These are phyloP conservation scores for Reutealis trisperma DNA, from an alignment of 345 rosid species.

Conservation along the genomic window DNA sequence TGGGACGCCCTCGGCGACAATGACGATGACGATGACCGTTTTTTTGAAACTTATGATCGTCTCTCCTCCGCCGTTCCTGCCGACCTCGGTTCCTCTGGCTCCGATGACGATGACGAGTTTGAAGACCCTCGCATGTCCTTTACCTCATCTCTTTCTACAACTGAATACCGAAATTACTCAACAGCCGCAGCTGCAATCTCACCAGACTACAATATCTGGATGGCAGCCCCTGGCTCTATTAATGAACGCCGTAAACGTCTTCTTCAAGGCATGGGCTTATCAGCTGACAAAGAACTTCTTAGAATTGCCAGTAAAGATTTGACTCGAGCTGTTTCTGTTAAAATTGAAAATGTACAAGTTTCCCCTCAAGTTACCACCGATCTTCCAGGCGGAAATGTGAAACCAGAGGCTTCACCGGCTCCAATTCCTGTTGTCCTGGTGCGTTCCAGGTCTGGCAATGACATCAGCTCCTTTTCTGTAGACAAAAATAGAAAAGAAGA, in stretches of 20 bases:
- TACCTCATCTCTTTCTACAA: constrained; percentile 18
- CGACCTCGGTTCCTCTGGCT: constrained; percentile 64
- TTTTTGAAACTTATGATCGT: constrained; percentile 63
- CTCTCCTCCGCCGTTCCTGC: constrained; percentile 48
- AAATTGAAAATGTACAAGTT: neutral
- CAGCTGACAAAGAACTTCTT: constrained; percentile 39
- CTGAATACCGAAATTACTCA: constrained; percentile 27
- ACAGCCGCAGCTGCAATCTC: constrained; percentile 30
- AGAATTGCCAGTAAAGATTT: constrained; percentile 34
- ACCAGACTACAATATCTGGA: constrained; percentile 77
- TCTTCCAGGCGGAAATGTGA: neutral
- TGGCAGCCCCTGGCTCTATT: constrained; percentile 85
- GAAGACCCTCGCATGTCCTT: constrained; percentile 76
- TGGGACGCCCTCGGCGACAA: constrained; percentile 60
- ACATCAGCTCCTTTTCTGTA: constrained; percentile 49
- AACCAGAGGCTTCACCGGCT: constrained; percentile 14
- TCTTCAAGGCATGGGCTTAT: constrained; percentile 76
- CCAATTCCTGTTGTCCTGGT: constrained; percentile 42
- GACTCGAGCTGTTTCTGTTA: constrained; percentile 30
- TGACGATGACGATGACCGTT: constrained; percentile 64
- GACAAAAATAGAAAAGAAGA: constrained; percentile 65
- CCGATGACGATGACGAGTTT: constrained; percentile 64
- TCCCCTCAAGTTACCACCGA: neutral
- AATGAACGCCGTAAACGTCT: constrained; percentile 70
- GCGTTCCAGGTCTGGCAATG: constrained; percentile 71